Evolutionary conservation across 2,329 filamentous ascomycete species (phyloP).

Genomic region (Lasiodiplodia sp.): DNA sequence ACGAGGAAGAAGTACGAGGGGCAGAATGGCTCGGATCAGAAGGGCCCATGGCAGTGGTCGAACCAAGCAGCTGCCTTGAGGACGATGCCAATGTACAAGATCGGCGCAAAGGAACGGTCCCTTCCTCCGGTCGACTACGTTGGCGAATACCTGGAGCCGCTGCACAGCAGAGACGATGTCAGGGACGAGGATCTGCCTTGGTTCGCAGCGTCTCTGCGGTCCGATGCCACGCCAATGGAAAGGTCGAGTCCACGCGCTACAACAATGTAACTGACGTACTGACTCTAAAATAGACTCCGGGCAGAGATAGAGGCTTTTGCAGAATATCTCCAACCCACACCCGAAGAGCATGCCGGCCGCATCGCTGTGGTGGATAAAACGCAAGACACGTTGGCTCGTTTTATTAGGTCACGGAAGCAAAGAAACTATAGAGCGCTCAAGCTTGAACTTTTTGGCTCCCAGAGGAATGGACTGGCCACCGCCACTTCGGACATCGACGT

Average conservation of each 20-base stretch:
- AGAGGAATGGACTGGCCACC: constrained; percentile 59
- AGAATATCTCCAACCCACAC: constrained; percentile 52
- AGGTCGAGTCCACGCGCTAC: neutral
- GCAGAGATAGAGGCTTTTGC: constrained; percentile 58
- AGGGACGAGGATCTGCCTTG: constrained; percentile 16
- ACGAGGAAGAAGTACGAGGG: neutral
- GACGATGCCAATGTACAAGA: neutral
- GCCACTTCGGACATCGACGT: constrained; percentile 64
- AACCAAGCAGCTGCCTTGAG: neutral
- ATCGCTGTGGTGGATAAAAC: constrained; percentile 40
- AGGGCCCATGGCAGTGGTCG: neutral
- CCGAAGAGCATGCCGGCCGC: constrained; percentile 51
- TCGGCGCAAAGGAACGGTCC: neutral
- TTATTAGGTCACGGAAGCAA: neutral
- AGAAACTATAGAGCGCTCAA: neutral
- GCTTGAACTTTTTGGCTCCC: constrained; percentile 61
- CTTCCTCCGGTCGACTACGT: constrained; percentile 14
- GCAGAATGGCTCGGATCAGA: neutral
- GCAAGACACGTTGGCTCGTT: constrained; percentile 34
- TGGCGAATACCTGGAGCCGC: constrained; percentile 6
- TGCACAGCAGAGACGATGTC: neutral
- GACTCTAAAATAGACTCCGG: constrained; percentile 38
- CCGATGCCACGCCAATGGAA: constrained; percentile 3
- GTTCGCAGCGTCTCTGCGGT: constrained; percentile 3
- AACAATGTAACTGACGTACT: neutral